A percentile compares a stretch with the other conserved stretches of the same genome.
Conservation (phyloP, 2,329 filamentous ascomycete genomes). For the Huntiella savannae region DNA sequence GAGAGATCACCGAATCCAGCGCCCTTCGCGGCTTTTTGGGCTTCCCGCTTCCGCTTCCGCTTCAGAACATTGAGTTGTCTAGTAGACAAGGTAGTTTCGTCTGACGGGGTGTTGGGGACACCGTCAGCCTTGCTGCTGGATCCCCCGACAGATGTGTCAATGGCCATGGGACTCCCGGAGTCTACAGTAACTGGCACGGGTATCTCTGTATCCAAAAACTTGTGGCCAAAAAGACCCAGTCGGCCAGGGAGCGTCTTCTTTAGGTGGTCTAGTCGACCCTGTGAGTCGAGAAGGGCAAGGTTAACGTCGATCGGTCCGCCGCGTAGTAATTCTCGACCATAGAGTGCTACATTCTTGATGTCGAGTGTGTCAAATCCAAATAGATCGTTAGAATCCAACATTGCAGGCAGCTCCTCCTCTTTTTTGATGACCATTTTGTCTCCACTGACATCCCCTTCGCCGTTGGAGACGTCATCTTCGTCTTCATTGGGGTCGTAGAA, state of each 20-base stretch:
- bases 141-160: conserved; percentile 15
- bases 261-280: conserved; percentile 63
- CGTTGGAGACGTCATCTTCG: conserved; percentile 24
- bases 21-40: conserved; percentile 66
- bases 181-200: conserved; percentile 24
- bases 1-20: conserved; percentile 78
- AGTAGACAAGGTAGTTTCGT: conserved; percentile 64
- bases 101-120: conserved; percentile 22
- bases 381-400: conserved; percentile 14
- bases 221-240: conserved; percentile 68
- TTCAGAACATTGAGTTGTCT: conserved; percentile 89
- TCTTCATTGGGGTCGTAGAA: conserved; percentile 73
- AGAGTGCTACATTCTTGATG: conserved; percentile 58
- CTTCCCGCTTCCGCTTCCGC: conserved; percentile 77
- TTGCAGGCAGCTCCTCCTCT: conserved; percentile 29
- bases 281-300: conserved; percentile 62
- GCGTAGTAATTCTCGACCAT: conserved; percentile 67
- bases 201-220: conserved; percentile 67
- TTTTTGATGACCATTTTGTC: conserved; percentile 35
- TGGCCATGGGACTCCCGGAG: conserved; percentile 24
- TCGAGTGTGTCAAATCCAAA: conserved; percentile 51
- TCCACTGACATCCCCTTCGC: conserved; percentile 16
- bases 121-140: conserved; percentile 18
- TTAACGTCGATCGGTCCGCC: conserved; percentile 76
- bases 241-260: conserved; percentile 74